Evolutionary conservation across 2,329 filamentous ascomycete species (phyloP).

Genomic region (Thielaviopsis ethacetica): DNA sequence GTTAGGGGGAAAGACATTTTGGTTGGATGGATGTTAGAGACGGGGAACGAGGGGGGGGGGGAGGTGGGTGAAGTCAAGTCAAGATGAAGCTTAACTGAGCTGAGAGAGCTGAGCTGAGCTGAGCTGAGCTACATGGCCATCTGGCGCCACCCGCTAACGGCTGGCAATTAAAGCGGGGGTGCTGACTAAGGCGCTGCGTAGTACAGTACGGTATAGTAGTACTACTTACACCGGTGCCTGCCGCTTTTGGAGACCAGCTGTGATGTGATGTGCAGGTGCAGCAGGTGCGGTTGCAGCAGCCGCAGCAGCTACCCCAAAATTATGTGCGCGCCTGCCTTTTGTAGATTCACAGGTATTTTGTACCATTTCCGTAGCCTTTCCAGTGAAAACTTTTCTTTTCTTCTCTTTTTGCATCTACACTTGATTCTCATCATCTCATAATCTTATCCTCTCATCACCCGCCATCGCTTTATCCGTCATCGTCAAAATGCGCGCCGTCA

Average conservation of each 20-base stretch:
- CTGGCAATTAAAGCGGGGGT: not conserved
- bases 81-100: not conserved
- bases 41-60: too few species aligned
- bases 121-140: too few species aligned
- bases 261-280: not conserved
- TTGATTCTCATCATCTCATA: too few species aligned
- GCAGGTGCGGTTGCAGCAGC: not conserved
- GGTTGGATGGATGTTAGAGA: too few species aligned
- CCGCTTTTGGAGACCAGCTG: not conserved
- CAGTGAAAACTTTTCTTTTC: not conserved
- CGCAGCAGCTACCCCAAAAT: not conserved
- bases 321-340: too few species aligned
- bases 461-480: too few species aligned
- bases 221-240: not conserved
- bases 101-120: not conserved
- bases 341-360: too few species aligned
- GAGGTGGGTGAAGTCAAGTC: too few species aligned
- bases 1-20: slow-evolving; percentile 39
- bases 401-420: too few species aligned
- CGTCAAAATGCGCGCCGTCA: not conserved
- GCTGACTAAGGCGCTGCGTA: not conserved
- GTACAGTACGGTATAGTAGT: too few species aligned
- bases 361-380: too few species aligned
- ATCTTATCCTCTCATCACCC: too few species aligned
- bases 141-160: not conserved